phyloP scores from a whole-genome alignment of 495 filamentous ascomycete genomes.

The Trichocladium uniseriatum region DNA sequence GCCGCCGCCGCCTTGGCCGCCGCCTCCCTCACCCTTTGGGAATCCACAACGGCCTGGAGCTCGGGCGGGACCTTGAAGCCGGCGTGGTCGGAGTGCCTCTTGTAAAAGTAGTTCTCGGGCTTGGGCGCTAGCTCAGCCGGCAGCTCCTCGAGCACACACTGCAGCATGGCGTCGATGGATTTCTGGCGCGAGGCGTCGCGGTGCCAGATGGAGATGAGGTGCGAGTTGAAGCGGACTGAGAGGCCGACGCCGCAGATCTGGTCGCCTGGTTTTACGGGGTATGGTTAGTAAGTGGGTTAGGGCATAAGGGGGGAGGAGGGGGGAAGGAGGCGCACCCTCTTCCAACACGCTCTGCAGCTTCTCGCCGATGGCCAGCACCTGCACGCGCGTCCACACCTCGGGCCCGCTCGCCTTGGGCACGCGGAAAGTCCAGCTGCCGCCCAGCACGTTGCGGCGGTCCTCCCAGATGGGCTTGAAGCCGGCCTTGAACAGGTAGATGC shows the following conservation, averaged over 20 bases:
- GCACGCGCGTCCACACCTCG: slow-evolving; percentile 71
- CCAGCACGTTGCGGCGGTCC: slow-evolving; percentile 70
- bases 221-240: slow-evolving; percentile 63
- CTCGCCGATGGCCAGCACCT: slow-evolving; percentile 77
- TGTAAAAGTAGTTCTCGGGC: slow-evolving; percentile 60
- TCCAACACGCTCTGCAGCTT: slow-evolving; percentile 68
- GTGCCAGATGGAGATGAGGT: slow-evolving; percentile 83
- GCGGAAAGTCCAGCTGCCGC: slow-evolving; percentile 81
- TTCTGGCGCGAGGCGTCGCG: slow-evolving; percentile 63
- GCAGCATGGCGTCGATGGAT: slow-evolving; percentile 61
- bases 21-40: slow-evolving; percentile 36
- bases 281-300: background rate
- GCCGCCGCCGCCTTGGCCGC: slow-evolving; percentile 17
- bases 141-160: slow-evolving; percentile 58
- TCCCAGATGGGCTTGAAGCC: slow-evolving; percentile 86
- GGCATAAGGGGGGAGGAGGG: background rate
- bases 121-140: slow-evolving; percentile 58
- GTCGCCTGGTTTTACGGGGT: slow-evolving; percentile 45
- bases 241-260: slow-evolving; percentile 69
- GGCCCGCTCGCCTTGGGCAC: slow-evolving; percentile 63
- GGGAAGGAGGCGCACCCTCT: slow-evolving; percentile 42
- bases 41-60: slow-evolving; percentile 41
- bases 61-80: slow-evolving; percentile 47
- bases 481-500: slow-evolving; percentile 79
- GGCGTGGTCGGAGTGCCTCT: slow-evolving; percentile 48